phyloP scores from a whole-genome alignment of 2,329 filamentous ascomycete genomes.

The Exophiala xenobiotica region DNA sequence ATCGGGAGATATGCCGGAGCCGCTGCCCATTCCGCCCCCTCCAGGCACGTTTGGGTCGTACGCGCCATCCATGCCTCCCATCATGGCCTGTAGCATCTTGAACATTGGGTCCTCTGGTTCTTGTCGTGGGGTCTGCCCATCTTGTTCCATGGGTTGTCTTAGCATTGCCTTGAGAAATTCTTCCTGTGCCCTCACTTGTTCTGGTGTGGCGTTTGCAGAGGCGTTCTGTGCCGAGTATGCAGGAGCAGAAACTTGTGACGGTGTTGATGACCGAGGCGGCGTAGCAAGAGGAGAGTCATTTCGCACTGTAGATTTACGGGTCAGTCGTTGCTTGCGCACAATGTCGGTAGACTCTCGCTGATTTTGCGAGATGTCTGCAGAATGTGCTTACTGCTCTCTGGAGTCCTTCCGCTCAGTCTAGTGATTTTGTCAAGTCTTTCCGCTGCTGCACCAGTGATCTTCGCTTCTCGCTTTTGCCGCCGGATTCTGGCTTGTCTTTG shows the following conservation, averaged over 20 bases:
- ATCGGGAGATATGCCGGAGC: slow-evolving; percentile 26
- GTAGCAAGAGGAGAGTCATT: slow-evolving; percentile 31
- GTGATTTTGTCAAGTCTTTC: slow-evolving; percentile 63
- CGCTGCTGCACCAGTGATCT: slow-evolving; percentile 58
- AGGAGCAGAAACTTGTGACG: slow-evolving; percentile 27
- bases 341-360: no score
- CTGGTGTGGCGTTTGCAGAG: slow-evolving; percentile 26
- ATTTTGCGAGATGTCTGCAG: no score
- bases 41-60: slow-evolving; percentile 19
- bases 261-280: slow-evolving; percentile 33
- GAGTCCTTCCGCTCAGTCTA: slow-evolving; percentile 54
- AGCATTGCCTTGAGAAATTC: slow-evolving; percentile 37
- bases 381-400: slow-evolving; percentile 38
- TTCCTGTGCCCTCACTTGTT: slow-evolving; percentile 41
- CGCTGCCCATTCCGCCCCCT: slow-evolving; percentile 8
- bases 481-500: slow-evolving; percentile 58
- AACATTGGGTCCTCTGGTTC: slow-evolving; percentile 53
- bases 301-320: slow-evolving; percentile 26
- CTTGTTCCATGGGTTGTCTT: slow-evolving; percentile 28
- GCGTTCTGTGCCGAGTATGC: slow-evolving; percentile 6
- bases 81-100: slow-evolving; percentile 54
- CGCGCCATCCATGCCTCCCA: slow-evolving; percentile 37
- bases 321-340: slow-evolving; percentile 4
- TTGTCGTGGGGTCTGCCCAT: slow-evolving; percentile 35
- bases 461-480: slow-evolving; percentile 63